Evolutionary conservation across 1,284 basidiomycete species (phyloP).

Genomic region (Malassezia vespertilionis): DNA sequence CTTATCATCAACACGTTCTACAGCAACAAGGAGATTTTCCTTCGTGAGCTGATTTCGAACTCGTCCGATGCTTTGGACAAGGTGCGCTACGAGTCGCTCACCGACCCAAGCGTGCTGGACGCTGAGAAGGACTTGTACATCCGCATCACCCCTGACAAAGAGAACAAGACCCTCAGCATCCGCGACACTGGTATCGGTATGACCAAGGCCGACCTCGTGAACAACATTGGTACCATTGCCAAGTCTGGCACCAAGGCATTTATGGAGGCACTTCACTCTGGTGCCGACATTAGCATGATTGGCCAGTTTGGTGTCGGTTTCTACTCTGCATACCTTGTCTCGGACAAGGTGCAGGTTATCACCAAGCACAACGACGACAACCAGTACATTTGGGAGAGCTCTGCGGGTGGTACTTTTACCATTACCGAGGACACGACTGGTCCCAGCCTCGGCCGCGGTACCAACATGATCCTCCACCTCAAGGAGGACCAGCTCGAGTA

Average conservation of each 20-base stretch:
- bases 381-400: conserved; percentile 99
- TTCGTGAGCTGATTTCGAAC: conserved; percentile 47
- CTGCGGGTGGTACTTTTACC: conserved; percentile 97
- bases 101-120: conserved; percentile 44
- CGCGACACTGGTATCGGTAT: conserved; percentile 93
- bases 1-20: conserved; percentile 48
- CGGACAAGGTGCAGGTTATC: conserved; percentile 93
- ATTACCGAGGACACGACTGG: conserved; percentile 87
- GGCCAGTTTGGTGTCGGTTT: conserved; percentile 98
- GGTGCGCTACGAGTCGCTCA: conserved; percentile 45
- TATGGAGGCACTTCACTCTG: conserved; percentile 78
- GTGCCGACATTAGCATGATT: conserved; percentile 55
- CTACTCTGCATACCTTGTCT: conserved; percentile 99
- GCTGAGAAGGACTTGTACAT: conserved; percentile 46
- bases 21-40: conserved; percentile 46
- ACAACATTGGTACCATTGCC: conserved; percentile 99
- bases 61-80: conserved; percentile 47
- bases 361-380: conserved; percentile 99
- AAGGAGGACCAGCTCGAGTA: conserved; percentile 99
- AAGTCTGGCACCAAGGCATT: conserved; percentile 94
- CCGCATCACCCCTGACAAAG: conserved; percentile 61
- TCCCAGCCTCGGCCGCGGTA: conserved; percentile 83
- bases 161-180: conserved; percentile 81
- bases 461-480: conserved; percentile 84
- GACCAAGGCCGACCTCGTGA: conserved; percentile 55